Percentiles rank a stretch among this genome's conserved stretches.
Conservation (phyloP, 2,329 filamentous ascomycete genomes). For the Aureobasidium sp. region DNA sequence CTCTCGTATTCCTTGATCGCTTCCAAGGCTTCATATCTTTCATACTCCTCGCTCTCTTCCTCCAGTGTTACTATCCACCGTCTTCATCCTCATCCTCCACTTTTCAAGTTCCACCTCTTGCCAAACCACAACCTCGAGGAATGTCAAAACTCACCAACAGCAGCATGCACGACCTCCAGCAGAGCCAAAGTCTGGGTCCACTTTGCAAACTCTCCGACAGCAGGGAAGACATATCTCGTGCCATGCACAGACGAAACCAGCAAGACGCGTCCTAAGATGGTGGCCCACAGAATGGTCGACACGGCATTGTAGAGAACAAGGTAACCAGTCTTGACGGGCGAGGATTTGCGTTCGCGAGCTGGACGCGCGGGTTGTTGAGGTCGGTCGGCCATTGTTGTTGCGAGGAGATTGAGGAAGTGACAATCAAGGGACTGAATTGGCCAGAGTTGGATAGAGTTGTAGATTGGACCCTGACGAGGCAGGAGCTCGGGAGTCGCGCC, state of each 20-base stretch:
- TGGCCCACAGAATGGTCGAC: slow-evolving; percentile 69
- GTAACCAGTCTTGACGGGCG: slow-evolving; percentile 42
- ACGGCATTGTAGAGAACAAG: slow-evolving; percentile 78
- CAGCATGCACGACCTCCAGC: slow-evolving; percentile 75
- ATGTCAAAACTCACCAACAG: slow-evolving; percentile 50
- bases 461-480: slow-evolving; percentile 1
- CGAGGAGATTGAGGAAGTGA: neutral
- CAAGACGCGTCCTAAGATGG: slow-evolving; percentile 62
- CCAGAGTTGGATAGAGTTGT: neutral
- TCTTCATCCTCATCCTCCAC: no score
- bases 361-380: neutral
- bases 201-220: slow-evolving; percentile 59
- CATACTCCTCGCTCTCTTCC: neutral
- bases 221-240: slow-evolving; percentile 51
- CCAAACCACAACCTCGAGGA: neutral
- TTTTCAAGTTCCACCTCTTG: neutral
- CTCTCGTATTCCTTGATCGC: neutral
- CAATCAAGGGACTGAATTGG: neutral
- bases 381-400: slow-evolving; percentile 8
- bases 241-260: slow-evolving; percentile 37
- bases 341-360: neutral
- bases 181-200: slow-evolving; percentile 77
- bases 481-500: neutral
- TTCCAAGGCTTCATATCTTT: neutral
- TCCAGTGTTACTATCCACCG: neutral